Conservation (phyloP, 2,329 filamentous ascomycete species). For the Trichoderma oligosporum region DNA sequence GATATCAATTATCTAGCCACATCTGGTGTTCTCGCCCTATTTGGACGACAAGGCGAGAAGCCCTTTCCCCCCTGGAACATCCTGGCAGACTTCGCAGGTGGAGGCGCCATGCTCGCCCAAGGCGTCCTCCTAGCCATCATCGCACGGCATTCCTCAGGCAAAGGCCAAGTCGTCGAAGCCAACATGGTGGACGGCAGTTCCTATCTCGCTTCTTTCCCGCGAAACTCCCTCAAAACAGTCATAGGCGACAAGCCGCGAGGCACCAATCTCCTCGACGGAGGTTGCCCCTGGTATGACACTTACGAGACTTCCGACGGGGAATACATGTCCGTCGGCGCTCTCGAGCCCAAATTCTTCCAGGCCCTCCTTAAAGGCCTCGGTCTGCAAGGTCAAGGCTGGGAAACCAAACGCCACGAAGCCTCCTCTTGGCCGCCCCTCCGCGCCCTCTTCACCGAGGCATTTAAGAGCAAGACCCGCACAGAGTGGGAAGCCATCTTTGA, state of each 20-base stretch:
- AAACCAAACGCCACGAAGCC: conserved; percentile 55
- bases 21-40: conserved; percentile 70
- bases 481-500: conserved; percentile 89
- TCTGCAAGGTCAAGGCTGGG: conserved; percentile 49
- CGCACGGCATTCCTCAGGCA: conserved; percentile 58
- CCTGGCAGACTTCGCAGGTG: conserved; percentile 86
- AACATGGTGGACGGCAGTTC: conserved; percentile 93
- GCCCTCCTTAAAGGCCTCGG: conserved; percentile 64
- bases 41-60: conserved; percentile 65
- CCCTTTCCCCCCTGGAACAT: conserved; percentile 81
- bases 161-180: conserved; percentile 85
- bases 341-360: conserved; percentile 83
- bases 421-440: conserved; percentile 65
- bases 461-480: conserved; percentile 63
- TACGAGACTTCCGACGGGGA: conserved; percentile 78
- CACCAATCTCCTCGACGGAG: conserved; percentile 75
- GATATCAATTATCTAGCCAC: conserved; percentile 97
- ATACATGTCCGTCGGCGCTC: conserved; percentile 83
- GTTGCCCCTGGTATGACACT: conserved; percentile 82
- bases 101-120: conserved; percentile 75
- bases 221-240: conserved; percentile 61
- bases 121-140: conserved; percentile 79
- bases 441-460: conserved; percentile 56
- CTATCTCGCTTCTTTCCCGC: conserved; percentile 74
- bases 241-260: conserved; percentile 64